phyloP scores from a whole-genome alignment of 495 filamentous ascomycete species.

The Thermothielavioides terrestris region DNA sequence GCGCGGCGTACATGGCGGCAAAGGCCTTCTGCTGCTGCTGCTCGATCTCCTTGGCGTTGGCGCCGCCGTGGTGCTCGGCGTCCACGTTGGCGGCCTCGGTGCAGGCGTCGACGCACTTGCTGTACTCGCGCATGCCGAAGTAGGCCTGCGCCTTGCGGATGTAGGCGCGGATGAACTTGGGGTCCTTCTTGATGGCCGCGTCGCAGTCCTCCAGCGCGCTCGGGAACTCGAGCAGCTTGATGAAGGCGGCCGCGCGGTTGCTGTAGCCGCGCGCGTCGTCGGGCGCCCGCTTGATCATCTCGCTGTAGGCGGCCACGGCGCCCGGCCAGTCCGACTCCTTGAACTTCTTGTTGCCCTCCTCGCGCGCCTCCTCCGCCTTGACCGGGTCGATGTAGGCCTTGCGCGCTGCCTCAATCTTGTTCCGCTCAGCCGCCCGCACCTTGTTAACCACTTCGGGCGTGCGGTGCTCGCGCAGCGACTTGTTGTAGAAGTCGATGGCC shows the following conservation, averaged over 20 bases:
- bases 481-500: slow-evolving; percentile 86
- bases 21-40: slow-evolving; percentile 93
- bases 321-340: slow-evolving; percentile 94
- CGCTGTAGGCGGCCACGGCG: slow-evolving; percentile 87
- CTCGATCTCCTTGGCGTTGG: slow-evolving; percentile 82
- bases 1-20: slow-evolving; percentile 74
- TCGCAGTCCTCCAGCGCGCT: slow-evolving; percentile 90
- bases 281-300: slow-evolving; percentile 95
- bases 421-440: slow-evolving; percentile 86
- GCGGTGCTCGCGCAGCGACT: slow-evolving; percentile 90
- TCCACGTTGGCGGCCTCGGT: slow-evolving; percentile 72
- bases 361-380: slow-evolving; percentile 91
- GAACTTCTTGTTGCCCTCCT: slow-evolving; percentile 91
- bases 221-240: slow-evolving; percentile 94
- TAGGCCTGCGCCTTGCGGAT: slow-evolving; percentile 89
- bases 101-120: slow-evolving; percentile 83
- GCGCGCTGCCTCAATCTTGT: slow-evolving; percentile 67
- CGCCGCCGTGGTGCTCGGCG: slow-evolving; percentile 51
- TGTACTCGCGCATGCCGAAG: slow-evolving; percentile 96
- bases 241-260: slow-evolving; percentile 92
- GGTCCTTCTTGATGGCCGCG: slow-evolving; percentile 78
- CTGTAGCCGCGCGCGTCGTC: slow-evolving; percentile 91
- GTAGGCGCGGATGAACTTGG: slow-evolving; percentile 90
- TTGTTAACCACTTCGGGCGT: slow-evolving; percentile 90
- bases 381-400: slow-evolving; percentile 79